Evolutionary conservation across 805 yeast species (phyloP).

Genomic region (Hanseniaspora occidentalis): DNA sequence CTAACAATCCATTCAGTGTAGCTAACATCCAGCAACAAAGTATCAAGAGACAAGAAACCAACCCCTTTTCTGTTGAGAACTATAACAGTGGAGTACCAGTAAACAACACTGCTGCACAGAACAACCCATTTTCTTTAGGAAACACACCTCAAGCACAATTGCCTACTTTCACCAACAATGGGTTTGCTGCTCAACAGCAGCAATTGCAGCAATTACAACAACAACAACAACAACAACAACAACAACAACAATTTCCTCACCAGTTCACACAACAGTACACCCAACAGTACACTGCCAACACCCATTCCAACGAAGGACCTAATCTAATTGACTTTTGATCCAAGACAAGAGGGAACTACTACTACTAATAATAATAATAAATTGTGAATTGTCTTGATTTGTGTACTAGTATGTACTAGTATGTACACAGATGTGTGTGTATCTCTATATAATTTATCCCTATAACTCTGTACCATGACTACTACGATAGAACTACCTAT

Average conservation of each 20-base stretch:
- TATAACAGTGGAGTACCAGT: constrained; percentile 1
- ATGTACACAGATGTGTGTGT: too few species aligned
- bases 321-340: constrained; percentile 6
- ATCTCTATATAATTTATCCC: too few species aligned
- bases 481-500: too few species aligned
- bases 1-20: constrained; percentile 29
- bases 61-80: constrained; percentile 8
- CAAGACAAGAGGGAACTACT: too few species aligned
- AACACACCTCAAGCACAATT: not conserved
- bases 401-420: too few species aligned
- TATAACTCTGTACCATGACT: too few species aligned
- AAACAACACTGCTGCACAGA: not conserved
- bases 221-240: constrained; percentile 8
- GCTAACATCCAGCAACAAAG: constrained; percentile 16
- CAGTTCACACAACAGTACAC: not conserved
- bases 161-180: constrained; percentile 3
- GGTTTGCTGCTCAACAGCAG: constrained; percentile 3
- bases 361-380: too few species aligned
- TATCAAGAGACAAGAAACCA: constrained; percentile 10
- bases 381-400: too few species aligned
- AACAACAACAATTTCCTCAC: constrained; percentile 7
- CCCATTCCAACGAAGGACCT: constrained; percentile 1
- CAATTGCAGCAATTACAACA: constrained; percentile 7
- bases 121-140: constrained; percentile 5
- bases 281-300: not conserved